These are phyloP conservation scores for Mrakia blollopis DNA, from an alignment of 768 basidiomycete genomes.

Conservation along the genomic window DNA sequence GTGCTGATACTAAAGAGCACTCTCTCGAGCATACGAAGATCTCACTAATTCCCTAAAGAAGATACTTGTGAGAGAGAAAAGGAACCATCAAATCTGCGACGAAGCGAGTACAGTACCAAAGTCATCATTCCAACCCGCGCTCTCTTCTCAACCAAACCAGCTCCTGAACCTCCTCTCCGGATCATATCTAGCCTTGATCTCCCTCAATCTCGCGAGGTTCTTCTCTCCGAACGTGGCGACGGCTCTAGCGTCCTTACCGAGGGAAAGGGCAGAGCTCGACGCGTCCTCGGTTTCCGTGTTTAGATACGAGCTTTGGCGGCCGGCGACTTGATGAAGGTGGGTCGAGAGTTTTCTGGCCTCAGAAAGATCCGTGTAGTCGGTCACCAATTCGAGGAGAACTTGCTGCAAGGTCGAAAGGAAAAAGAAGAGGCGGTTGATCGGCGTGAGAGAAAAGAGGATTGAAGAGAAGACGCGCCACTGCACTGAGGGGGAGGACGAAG, in stretches of 20 bases:
- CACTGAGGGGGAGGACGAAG: not conserved
- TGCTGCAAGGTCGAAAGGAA: not conserved
- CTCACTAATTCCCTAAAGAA: no score
- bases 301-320: no score
- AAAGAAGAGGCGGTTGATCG: not conserved
- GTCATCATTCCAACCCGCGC: no score
- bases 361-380: not conserved
- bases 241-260: not conserved
- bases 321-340: not conserved
- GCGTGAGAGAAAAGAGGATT: no score
- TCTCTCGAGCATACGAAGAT: no score
- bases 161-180: not conserved
- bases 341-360: not conserved
- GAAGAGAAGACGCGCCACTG: no score
- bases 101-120: no score
- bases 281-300: not conserved
- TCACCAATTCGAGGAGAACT: not conserved
- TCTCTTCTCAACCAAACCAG: no score
- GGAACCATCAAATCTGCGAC: no score
- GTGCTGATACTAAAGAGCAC: no score
- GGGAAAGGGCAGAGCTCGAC: not conserved
- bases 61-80: no score
- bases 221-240: not conserved
- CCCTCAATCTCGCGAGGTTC: not conserved
- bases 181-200: conserved; percentile 13